Evolutionary conservation across 306 rosid genomes (phyloP), one percentile per base, ranked within the genome.

Genomic region (Calophaca sinica): DNA sequence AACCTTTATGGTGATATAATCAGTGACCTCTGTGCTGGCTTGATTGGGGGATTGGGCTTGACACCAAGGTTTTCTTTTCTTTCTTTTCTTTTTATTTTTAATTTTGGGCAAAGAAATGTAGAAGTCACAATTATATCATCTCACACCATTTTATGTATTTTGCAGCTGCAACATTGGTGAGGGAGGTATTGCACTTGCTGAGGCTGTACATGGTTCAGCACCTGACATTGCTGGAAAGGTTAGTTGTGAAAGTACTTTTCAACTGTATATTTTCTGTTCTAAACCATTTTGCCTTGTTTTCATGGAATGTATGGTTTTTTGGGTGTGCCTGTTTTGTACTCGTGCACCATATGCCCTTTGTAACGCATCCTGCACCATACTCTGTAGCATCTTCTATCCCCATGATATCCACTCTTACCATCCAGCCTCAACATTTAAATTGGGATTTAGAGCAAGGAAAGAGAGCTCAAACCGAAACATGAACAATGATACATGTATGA

Each of bases 161-260:
- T 85, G 45, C 81, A 94, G 99, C 87, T 86, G 92, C 86, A 96
- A 96, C 85, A 96, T 96, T 71, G 99, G 99, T 15, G 97, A 92
- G 89, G 98, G 97, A 63, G 99, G 99, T 55, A 90, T 96, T 67
- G 98, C 99, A 53, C 99, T 96, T 73, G 99, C 99, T 64, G 99
- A 96, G 88, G 99, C 99, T 78, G 98, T 96, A 53, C 99, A 96
- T 77, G 99, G 99, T 84, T 96, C 99, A 42, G 99, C 99, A 65
- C 99, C 99, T 70, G 99, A 96, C 80, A 96, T 96, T 78, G 98
- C 99, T 45, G 99, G 99, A 84, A 92, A 87, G 99, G 99, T 96
- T 68, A 90, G 81, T 36, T 10, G 35, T 46, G 52, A 54, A 45
- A 45, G 62, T 67, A 26, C 76, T 44, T 58, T 44, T 58, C 32